These are phyloP conservation scores for Lolium rigidum DNA, from an alignment of 176 grass and related monocot species.

Conservation along the genomic window DNA sequence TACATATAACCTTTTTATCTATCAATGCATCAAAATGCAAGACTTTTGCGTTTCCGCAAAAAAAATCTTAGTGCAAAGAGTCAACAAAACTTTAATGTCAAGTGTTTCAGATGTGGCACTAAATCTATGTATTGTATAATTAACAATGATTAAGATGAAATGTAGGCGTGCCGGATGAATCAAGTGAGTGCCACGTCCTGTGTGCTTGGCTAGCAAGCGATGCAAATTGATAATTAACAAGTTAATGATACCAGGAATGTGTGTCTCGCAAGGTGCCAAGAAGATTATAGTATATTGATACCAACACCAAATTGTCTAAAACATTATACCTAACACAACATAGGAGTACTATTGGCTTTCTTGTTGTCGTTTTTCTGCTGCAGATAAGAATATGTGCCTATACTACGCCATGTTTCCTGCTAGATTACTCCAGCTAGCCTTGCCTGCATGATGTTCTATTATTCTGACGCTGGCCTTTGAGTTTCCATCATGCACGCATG, in stretches of 20 bases:
- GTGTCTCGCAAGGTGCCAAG: background rate
- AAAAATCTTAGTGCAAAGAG: too few relatives aligned
- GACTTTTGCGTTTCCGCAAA: too few relatives aligned
- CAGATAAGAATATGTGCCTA: background rate
- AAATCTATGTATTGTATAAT: background rate
- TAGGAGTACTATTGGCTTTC: background rate
- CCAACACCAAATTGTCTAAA: background rate
- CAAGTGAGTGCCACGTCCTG: background rate
- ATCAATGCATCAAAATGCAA: too few relatives aligned
- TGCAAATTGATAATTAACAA: background rate
- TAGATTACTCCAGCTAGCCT: slow-evolving; percentile 21
- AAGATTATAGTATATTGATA: background rate
- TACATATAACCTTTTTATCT: too few relatives aligned
- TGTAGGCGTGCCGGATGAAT: background rate
- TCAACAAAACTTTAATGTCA: too few relatives aligned
- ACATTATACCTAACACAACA: background rate
- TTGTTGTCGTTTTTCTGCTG: background rate
- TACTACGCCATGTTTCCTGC: background rate
- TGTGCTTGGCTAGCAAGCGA: background rate
- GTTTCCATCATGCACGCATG: background rate
- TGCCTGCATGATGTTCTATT: background rate
- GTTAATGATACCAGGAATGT: background rate
- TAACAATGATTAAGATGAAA: background rate
- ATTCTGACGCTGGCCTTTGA: slow-evolving; percentile 6
- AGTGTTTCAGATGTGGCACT: too few relatives aligned